Evolutionary conservation across 202 grass and related monocot genomes (phyloP).

Genomic region (Zizania palustris): DNA sequence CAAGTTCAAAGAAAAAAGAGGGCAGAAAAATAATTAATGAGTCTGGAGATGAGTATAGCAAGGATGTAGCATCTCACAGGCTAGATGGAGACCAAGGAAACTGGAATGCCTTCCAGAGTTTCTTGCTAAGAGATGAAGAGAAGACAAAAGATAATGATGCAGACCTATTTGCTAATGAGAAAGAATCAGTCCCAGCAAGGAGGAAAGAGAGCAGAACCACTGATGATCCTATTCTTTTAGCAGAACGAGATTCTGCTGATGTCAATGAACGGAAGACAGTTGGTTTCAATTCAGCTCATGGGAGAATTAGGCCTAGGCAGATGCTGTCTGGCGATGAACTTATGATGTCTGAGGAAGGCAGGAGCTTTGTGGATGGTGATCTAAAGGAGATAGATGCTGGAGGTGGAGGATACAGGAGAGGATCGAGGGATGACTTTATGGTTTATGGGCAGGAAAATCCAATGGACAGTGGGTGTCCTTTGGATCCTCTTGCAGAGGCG

Average conservation of each 20-base stretch:
- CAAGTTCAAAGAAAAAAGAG: constrained; percentile 65
- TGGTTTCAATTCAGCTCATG: constrained; percentile 63
- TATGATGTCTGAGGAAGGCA: constrained; percentile 60
- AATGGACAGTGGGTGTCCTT: constrained; percentile 51
- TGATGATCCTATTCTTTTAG: constrained; percentile 68
- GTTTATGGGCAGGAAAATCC: constrained; percentile 73
- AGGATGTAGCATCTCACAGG: constrained; percentile 42
- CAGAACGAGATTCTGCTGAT: constrained; percentile 56
- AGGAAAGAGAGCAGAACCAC: constrained; percentile 55
- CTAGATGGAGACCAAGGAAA: constrained; percentile 77
- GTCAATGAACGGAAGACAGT: constrained; percentile 39
- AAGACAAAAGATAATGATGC: constrained; percentile 50
- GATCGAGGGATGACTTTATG: constrained; percentile 66
- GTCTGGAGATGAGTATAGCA: constrained; percentile 54
- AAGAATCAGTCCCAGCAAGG: constrained; percentile 43
- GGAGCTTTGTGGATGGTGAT: constrained; percentile 37
- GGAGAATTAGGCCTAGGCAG: constrained; percentile 54
- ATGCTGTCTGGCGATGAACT: constrained; percentile 63
- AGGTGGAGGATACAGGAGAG: constrained; percentile 56
- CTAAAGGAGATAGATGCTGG: constrained; percentile 87
- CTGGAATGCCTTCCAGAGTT: constrained; percentile 90
- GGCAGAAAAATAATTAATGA: constrained; percentile 46
- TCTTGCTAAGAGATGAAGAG: constrained; percentile 81
- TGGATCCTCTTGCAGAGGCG: constrained; percentile 62
- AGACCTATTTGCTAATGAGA: constrained; percentile 73